These are phyloP conservation scores for Sporothrix dimorphospora DNA, from an alignment of 2,329 filamentous ascomycete genomes.

Conservation along the genomic window DNA sequence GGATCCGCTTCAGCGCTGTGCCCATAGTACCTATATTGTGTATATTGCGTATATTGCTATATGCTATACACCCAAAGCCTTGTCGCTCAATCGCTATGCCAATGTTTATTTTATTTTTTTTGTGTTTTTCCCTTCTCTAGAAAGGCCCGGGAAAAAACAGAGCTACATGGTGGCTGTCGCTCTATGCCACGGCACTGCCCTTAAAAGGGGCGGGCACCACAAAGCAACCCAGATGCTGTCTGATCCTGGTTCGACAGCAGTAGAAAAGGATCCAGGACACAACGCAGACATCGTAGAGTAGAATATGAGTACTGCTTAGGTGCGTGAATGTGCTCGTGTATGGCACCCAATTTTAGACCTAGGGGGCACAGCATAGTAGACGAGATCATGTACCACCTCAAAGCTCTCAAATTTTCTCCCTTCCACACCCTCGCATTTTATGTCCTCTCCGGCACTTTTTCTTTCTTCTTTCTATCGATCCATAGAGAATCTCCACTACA, in stretches of 20 bases:
- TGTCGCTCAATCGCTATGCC: background rate
- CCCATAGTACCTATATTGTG: background rate
- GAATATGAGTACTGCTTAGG: background rate
- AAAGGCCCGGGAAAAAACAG: background rate
- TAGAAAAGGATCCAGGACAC: background rate
- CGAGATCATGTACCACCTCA: slow-evolving; percentile 13
- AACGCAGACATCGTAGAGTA: background rate
- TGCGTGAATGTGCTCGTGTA: background rate
- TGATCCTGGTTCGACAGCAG: background rate
- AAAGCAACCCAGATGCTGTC: background rate
- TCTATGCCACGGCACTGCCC: background rate
- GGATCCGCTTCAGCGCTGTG: slow-evolving; percentile 15
- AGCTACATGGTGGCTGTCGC: background rate
- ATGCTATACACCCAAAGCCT: background rate
- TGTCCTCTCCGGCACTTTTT: background rate
- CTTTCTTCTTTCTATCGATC: background rate
- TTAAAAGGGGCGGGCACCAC: background rate
- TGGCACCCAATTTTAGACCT: background rate
- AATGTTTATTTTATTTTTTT: background rate
- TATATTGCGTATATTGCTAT: slow-evolving; percentile 2
- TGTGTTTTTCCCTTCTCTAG: background rate
- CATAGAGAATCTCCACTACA: background rate
- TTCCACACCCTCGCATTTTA: background rate
- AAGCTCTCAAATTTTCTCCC: background rate
- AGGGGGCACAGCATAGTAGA: background rate